Evolutionary conservation across 1,284 basidiomycete genomes (phyloP).

Genomic region (Cutaneotrichosporon mucoides): DNA sequence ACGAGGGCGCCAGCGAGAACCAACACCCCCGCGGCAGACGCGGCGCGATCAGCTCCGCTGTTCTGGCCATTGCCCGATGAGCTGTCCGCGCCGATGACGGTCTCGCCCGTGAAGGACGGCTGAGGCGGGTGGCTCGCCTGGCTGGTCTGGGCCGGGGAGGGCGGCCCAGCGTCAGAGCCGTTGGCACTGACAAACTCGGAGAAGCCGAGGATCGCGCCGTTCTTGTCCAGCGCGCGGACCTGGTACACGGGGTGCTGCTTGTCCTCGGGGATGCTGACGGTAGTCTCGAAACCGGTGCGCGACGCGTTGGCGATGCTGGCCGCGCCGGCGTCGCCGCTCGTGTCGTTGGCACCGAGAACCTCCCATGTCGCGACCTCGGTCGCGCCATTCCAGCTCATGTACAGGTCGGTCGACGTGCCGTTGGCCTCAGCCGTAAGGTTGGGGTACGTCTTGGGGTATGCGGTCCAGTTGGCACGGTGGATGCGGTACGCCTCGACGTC

Average conservation of each 20-base stretch:
- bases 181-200: background rate
- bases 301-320: conserved; percentile 10
- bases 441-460: conserved; percentile 25
- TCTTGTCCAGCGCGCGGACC: background rate
- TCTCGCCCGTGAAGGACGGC: no score
- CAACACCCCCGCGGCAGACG: no score
- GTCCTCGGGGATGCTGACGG: conserved; percentile 4
- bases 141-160: no score
- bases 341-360: conserved; percentile 13
- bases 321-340: background rate
- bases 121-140: no score
- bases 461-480: conserved; percentile 27
- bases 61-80: no score
- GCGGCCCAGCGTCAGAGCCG: no score
- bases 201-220: conserved; percentile 1
- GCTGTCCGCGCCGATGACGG: no score
- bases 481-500: conserved; percentile 32
- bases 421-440: conserved; percentile 10
- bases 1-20: no score
- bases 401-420: conserved; percentile 1
- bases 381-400: conserved; percentile 40
- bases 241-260: background rate
- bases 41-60: no score
- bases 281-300: conserved; percentile 27
- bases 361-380: conserved; percentile 32